Base-by-base conservation (phyloP, 2,329 filamentous ascomycete species). In the Parastagonospora nodorum region DNA sequence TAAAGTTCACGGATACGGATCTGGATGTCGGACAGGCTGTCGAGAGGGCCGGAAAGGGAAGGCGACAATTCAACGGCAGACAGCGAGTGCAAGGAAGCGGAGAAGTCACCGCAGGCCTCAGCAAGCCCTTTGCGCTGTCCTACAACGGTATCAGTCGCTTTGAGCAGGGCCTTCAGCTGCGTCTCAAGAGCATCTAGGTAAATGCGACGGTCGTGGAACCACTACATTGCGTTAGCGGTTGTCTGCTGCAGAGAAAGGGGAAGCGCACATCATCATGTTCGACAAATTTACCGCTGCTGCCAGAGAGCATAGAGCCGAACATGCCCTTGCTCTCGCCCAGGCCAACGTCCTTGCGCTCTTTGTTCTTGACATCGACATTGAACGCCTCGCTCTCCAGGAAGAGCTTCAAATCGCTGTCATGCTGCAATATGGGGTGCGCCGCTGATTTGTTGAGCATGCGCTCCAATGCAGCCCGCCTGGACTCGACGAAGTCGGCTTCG, bases 371-470 rank as follows among this genome's bases (percentile, higher is more conserved):
- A 67, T 99, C 94, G 32, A 96, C 84, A 67, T 92, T 97, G 78
- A 99, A 97, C 0, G 92, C 82, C 66, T 99, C 94, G 69, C 92
- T 97, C 75, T 99, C 94, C 11, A 99, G 79, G 75, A 99, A 99
- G 5, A 97, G 86, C 78, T 99, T 99, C 55, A 99, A 77, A 68
- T 99, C 94, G 5, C 84, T 87, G 68, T 99, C 94, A 66, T 96
- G 90, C 71, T 97, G 94, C 59, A 99, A 80, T 30, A 92, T 89
- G 7, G 91, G 88, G 72, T 99, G 94, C 9, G 86, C 84, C 2
- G 93, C 91, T 53, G 87, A 94, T 80, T 96, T 97, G 83, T 97
- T 97, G 47, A 97, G 80, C 94, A 99, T 99, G 71, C 94, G 90
- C 76, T 99, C 94, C 51, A 99, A 78, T 11, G 94, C 94, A 55